These are phyloP conservation scores for Sarocladium brachiariae DNA, from an alignment of 2,329 filamentous ascomycete species.

Conservation along the genomic window DNA sequence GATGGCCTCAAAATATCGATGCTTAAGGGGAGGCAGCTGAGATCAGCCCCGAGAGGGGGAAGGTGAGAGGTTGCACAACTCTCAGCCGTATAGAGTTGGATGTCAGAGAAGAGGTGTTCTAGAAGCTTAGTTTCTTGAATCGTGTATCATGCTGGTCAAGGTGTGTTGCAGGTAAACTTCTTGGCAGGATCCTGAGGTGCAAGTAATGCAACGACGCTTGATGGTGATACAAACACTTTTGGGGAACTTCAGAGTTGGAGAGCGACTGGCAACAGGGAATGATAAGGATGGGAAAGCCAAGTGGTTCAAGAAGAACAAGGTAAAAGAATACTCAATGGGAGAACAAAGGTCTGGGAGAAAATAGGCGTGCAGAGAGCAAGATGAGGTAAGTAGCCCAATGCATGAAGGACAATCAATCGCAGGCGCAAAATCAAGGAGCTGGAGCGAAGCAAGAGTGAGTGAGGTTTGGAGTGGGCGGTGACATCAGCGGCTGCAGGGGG, in stretches of 20 bases:
- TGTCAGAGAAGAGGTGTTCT: not conserved
- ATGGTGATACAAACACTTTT: too few relatives aligned
- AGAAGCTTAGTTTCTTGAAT: not conserved
- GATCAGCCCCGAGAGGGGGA: not conserved
- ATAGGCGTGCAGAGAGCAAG: not conserved
- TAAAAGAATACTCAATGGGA: too few relatives aligned
- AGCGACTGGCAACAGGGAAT: not conserved
- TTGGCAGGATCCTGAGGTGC: not conserved
- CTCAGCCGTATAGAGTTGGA: not conserved
- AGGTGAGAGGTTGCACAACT: not conserved
- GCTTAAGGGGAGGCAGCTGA: not conserved
- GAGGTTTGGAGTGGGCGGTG: not conserved
- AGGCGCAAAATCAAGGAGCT: slow-evolving; percentile 5
- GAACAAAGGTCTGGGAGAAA: too few relatives aligned
- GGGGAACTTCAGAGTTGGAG: not conserved
- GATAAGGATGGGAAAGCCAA: not conserved
- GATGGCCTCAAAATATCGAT: not conserved
- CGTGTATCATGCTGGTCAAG: not conserved
- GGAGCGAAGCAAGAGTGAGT: not conserved
- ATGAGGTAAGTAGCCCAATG: not conserved
- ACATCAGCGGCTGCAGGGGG: slow-evolving; percentile 9
- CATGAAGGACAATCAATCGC: too few relatives aligned
- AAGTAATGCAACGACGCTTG: too few relatives aligned
- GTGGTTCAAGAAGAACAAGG: too few relatives aligned
- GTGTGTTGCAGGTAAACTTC: not conserved